phyloP scores from a whole-genome alignment of 2,329 filamentous ascomycete genomes.

The Stagonosporopsis cucurbitacearum region DNA sequence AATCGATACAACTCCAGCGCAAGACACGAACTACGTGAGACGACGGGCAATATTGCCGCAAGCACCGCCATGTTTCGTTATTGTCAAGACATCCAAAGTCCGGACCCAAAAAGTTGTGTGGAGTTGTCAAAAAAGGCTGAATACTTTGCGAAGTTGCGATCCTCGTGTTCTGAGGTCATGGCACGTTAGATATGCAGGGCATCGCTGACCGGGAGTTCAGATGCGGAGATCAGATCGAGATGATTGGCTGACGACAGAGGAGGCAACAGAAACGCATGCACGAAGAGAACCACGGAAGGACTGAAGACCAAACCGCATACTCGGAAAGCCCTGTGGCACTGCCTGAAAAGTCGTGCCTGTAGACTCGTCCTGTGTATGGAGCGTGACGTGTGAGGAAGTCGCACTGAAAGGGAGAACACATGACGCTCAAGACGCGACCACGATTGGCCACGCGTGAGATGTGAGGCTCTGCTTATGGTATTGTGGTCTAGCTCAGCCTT shows the following conservation, averaged over 20 bases:
- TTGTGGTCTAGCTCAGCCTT: not conserved
- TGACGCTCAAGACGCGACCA: conserved; percentile 1
- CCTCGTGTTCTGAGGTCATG: conserved; percentile 35
- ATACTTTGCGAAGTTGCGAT: conserved; percentile 21
- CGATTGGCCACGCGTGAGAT: conserved; percentile 13
- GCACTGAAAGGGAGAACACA: conserved; percentile 7
- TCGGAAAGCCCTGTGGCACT: conserved; percentile 22
- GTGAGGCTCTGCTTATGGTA: conserved; percentile 15
- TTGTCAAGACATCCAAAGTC: conserved; percentile 2
- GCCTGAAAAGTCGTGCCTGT: conserved; percentile 8
- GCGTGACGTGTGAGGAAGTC: conserved; percentile 6
- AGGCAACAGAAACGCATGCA: conserved; percentile 20
- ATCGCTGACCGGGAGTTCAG: conserved; percentile 33
- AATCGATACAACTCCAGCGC: conserved; percentile 44
- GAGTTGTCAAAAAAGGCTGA: conserved; percentile 25
- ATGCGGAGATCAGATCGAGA: conserved; percentile 25
- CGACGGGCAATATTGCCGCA: conserved; percentile 44
- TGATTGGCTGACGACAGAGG: conserved; percentile 28
- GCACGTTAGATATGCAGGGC: conserved; percentile 31
- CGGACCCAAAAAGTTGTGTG: conserved; percentile 3
- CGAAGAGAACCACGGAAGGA: conserved; percentile 23
- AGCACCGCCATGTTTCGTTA: conserved; percentile 42
- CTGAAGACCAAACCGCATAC: conserved; percentile 23
- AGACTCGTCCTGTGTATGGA: conserved; percentile 5
- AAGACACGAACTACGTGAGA: conserved; percentile 42